A percentile compares a stretch with the other conserved stretches of the same genome.
Conservation (phyloP, 306 rosid genomes). For the Gleditsia sinensis region DNA sequence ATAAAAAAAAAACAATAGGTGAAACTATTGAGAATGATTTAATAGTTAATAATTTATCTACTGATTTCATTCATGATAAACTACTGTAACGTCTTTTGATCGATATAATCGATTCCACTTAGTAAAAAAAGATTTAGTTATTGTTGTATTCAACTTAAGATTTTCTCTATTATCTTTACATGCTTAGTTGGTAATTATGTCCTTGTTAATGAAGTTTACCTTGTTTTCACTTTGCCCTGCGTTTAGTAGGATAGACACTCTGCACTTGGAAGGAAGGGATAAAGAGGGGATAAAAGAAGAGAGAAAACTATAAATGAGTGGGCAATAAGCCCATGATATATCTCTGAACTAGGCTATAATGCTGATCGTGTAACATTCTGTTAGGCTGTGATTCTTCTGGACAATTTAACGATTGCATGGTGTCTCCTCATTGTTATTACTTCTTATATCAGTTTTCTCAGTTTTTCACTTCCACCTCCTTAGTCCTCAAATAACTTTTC, state of each 20-base stretch:
- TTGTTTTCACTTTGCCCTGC: conserved; percentile 1
- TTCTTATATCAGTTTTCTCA: background rate
- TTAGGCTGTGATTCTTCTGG: background rate
- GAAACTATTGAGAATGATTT: too few species aligned
- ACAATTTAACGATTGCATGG: background rate
- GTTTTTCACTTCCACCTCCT: background rate
- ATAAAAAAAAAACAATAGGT: too few species aligned
- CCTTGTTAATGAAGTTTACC: background rate
- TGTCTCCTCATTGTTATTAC: too few species aligned
- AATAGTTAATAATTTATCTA: too few species aligned
- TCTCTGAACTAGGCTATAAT: background rate
- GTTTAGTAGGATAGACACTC: background rate
- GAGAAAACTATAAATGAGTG: background rate
- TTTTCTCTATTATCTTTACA: background rate
- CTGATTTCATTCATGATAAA: too few species aligned
- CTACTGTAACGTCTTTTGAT: too few species aligned
- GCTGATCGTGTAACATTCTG: background rate
- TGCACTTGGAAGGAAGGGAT: background rate
- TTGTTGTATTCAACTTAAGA: background rate
- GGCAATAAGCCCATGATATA: background rate
- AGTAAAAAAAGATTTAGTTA: too few species aligned
- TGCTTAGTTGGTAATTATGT: background rate
- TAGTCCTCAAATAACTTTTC: background rate
- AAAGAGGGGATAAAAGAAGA: too few species aligned
- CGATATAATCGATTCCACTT: too few species aligned